phyloP scores from a whole-genome alignment of 805 yeast species.

The Ogataea nitratoaversa region DNA sequence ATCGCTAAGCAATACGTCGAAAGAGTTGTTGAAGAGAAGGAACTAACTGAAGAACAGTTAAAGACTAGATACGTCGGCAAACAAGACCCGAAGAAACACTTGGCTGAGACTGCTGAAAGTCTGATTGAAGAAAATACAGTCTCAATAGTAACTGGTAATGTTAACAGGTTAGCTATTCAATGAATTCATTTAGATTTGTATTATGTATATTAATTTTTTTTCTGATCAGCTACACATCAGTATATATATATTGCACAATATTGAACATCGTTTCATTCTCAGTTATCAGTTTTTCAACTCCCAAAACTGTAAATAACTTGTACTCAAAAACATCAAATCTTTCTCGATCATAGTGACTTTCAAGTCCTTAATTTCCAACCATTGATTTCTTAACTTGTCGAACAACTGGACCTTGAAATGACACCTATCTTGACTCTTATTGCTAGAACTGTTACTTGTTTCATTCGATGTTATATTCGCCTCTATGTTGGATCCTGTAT shows the following conservation, averaged over 20 bases:
- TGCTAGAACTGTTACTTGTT: background rate
- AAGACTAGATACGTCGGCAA: conserved; percentile 96
- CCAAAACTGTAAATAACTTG: conserved; percentile 70
- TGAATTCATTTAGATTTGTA: conserved; percentile 27
- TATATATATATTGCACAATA: too few species aligned
- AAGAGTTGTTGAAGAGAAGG: conserved; percentile 90
- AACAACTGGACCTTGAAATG: conserved; percentile 48
- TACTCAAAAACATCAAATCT: conserved; percentile 59
- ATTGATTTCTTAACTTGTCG: conserved; percentile 37
- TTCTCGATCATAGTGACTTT: conserved; percentile 42
- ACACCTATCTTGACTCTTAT: conserved; percentile 1
- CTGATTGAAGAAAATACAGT: conserved; percentile 88
- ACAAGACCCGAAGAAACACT: conserved; percentile 98
- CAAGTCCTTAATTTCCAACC: conserved; percentile 60
- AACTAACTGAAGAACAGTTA: conserved; percentile 78
- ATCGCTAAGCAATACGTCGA: conserved; percentile 86
- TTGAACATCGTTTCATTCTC: background rate
- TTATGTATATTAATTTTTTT: background rate
- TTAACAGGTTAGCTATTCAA: conserved; percentile 85
- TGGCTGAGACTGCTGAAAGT: conserved; percentile 80
- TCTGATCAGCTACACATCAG: too few species aligned
- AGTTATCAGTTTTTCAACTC: conserved; percentile 24
- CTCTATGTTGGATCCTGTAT: conserved; percentile 12
- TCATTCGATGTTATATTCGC: conserved; percentile 2
- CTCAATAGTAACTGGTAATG: conserved; percentile 81